Evolutionary conservation across 176 grass and related monocot species (phyloP), one percentile per base, ranked within the genome.

Genomic region (Typha latifolia): DNA sequence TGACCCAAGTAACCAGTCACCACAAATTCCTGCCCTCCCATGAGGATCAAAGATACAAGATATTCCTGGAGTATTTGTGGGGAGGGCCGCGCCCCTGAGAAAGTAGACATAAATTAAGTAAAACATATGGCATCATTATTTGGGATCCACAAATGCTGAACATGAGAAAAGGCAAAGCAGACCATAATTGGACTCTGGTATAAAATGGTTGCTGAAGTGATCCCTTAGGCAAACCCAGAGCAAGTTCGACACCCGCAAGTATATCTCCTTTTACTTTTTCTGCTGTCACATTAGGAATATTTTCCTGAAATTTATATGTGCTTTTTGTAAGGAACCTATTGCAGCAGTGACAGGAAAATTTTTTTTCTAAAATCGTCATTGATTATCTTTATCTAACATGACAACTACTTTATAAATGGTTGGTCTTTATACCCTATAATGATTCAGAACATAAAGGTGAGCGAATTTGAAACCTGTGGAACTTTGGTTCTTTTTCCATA

Each of bases 401-500:
- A 6, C 34, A 37, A 37, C 7, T 37, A 37, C 34, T 37, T 37
- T 37, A 37, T 8, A 37, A 8, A 37, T 37, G 34, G 34, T 37
- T 6, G 34, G 4, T 37, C 34, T 34, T 6, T 37, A 37, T 37
- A 37, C 34, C 34, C 34, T 37, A 37, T 37, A 37, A 37, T 37
- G 34, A 8, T 37, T 37, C 34, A 37, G 34, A 37, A 37, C 7
- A 8, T 37, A 37, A 37, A 57, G 13, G 14, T 66, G 4, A 81
- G 61, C 13, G 78, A 80, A 52, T 49, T 74, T 74, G 23, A 19
- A 22, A 97, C 85, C 94, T 92, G 94, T 49, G 89, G 93, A 56
- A 97, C 94, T 97, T 97, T 97, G 67, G 92, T 97, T 78, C 63
- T 76, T 68, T 66, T 89, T 53, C 85, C 89, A 76, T 92, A 97